A percentile compares a stretch with the other conserved stretches of the same genome.
Evolutionary conservation across 169 alveolate genomes (phyloP).

Genomic region (Plasmodium sp.): DNA sequence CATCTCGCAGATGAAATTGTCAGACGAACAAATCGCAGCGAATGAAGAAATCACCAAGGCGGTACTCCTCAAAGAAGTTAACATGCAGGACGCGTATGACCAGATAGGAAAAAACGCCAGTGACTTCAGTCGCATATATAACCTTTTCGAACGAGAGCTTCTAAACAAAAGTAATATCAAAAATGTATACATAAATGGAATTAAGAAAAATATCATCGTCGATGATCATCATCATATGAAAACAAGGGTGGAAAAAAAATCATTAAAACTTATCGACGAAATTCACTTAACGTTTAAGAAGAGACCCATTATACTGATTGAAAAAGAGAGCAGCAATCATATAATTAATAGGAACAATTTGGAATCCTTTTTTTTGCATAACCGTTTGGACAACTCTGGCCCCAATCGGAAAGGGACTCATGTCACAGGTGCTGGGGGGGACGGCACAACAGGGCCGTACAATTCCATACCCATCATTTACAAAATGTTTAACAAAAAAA

Average conservation of each 20-base stretch:
- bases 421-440: background rate
- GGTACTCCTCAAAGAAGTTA: constrained; percentile 22
- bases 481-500: constrained; percentile 75
- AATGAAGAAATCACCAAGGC: constrained; percentile 26
- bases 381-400: constrained; percentile 50
- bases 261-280: constrained; percentile 80
- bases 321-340: background rate
- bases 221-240: constrained; percentile 28
- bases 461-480: constrained; percentile 81
- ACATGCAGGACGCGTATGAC: constrained; percentile 23
- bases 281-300: constrained; percentile 81
- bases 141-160: constrained; percentile 35
- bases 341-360: constrained; percentile 44
- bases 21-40: background rate
- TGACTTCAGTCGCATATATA: constrained; percentile 41
- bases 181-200: constrained; percentile 69
- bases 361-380: constrained; percentile 28
- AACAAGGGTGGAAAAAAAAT: background rate
- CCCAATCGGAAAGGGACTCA: background rate
- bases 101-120: constrained; percentile 4
- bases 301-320: constrained; percentile 79
- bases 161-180: constrained; percentile 37
- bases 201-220: constrained; percentile 38
- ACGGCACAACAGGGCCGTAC: constrained; percentile 24
- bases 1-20: background rate